A percentile compares a stretch with the other conserved stretches of the same genome.
Evolutionary conservation across 2,329 filamentous ascomycete genomes (phyloP).

Genomic region (Anisogramma anomala): DNA sequence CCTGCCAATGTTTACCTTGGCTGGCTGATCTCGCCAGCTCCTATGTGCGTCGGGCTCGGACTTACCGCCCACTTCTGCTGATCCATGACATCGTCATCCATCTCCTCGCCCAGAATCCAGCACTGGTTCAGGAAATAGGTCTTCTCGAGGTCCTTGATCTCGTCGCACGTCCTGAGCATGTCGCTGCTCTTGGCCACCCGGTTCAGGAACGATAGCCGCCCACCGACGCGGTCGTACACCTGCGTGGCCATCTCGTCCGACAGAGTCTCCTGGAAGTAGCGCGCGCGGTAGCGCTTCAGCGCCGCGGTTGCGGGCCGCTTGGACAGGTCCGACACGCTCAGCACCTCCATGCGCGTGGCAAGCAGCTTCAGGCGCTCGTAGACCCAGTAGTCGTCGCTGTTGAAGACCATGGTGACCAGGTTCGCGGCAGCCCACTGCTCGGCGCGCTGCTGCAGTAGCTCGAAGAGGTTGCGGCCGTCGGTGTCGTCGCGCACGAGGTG

Average conservation of each 20-base stretch:
- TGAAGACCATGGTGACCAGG: slow-evolving; percentile 85
- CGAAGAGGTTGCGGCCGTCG: slow-evolving; percentile 83
- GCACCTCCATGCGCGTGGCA: slow-evolving; percentile 87
- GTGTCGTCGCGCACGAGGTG: slow-evolving; percentile 87
- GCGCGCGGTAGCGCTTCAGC: slow-evolving; percentile 65
- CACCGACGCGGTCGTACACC: slow-evolving; percentile 79
- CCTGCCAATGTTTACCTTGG: not conserved
- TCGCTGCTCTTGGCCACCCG: slow-evolving; percentile 76
- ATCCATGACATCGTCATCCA: slow-evolving; percentile 58
- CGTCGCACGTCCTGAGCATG: slow-evolving; percentile 64
- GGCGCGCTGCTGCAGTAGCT: slow-evolving; percentile 87
- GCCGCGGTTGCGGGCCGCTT: slow-evolving; percentile 68
- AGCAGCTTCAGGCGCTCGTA: slow-evolving; percentile 90
- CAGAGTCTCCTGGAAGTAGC: slow-evolving; percentile 58
- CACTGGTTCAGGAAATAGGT: slow-evolving; percentile 70
- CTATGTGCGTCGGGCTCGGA: slow-evolving; percentile 16
- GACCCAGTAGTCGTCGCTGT: slow-evolving; percentile 97
- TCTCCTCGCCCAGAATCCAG: slow-evolving; percentile 59
- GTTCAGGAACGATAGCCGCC: slow-evolving; percentile 77
- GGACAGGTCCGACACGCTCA: slow-evolving; percentile 71
- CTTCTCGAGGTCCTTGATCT: slow-evolving; percentile 56
- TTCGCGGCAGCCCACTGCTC: slow-evolving; percentile 94
- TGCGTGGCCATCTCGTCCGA: slow-evolving; percentile 50
- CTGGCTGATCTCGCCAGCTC: not conserved
- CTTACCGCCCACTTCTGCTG: slow-evolving; percentile 80